Base-by-base conservation (phyloP, 371 early-diverging fungal genomes). In the Fennellomyces sp. region DNA sequence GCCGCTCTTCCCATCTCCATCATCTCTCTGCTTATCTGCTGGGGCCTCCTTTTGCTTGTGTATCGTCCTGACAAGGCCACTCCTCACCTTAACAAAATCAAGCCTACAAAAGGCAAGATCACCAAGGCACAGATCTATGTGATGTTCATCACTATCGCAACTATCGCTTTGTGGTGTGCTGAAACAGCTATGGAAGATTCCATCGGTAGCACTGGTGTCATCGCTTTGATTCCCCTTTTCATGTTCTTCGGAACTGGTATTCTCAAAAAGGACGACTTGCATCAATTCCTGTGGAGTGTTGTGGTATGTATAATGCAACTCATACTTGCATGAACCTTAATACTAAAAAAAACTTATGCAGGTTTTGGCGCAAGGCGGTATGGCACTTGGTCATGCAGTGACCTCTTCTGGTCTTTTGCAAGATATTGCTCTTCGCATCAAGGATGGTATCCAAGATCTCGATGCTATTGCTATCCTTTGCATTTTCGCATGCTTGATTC, bases 321-420 rank as follows among this genome's bases (percentile, higher is more conserved):
- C 15, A 95, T 94, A 19, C 72, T 29, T 6, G 6, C 8, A 29
- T 5, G 1, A 6, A 48, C 8, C 8, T 10, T 26, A 19, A 19
- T 26, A 11, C 2, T 2, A 48, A 48, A 26, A 28, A 26, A 17
- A 29, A 52, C 4, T 29, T 38, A 10, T 17, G 25, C 73, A 60
- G 19, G 87, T 95, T 60, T 84, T 97, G 21, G 97, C 97, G 11
- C 93, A 94, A 92, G 97, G 96, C 30, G 97, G 97, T 51, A 90
- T 91, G 60, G 91, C 94, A 6, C 85, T 96, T 26, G 96, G 97
- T 72, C 75, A 28, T 75, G 76, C 67, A 2, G 58, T 58, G 1
- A 58, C 58, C 17, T 58, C 58, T 0, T 58, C 60, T 7, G 60
- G 60, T 52, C 30, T 98, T 23, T 58, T 98, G 41, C 75, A 84